Evolutionary conservation across 2,329 filamentous ascomycete species (phyloP), one percentile per base, ranked within the genome.

Genomic region (Ophiostoma angusticollis): DNA sequence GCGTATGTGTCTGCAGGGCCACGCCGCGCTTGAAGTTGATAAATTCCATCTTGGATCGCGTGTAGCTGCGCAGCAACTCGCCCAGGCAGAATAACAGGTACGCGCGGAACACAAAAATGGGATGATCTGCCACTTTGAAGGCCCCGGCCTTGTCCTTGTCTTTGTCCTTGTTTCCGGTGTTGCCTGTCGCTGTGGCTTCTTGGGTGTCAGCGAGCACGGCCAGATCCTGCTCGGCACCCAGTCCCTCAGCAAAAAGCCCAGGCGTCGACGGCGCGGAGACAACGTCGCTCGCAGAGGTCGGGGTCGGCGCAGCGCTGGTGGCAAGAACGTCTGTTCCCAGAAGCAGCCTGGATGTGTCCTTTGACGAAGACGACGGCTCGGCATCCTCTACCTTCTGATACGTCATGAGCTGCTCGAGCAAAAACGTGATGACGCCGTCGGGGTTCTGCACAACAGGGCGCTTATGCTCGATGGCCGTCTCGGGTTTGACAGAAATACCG

Each of bases 11-110:
- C 49, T 84, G 80, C 31, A 85, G 72, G 33, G 89, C 84, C 6
- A 84, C 80, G 54, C 87, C 94, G 44, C 89, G 80, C 49, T 93
- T 96, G 63, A 95, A 98, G 58, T 95, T 96, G 65, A 99, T 95
- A 56, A 99, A 96, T 56, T 98, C 93, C 31, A 98, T 76, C 67
- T 99, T 99, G 8, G 86, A 84, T 39, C 86, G 78, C 50, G 86
- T 94, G 62, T 96, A 98, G 52, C 82, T 93, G 41, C 83, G 78
- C 12, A 98, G 67, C 12, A 98, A 72, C 58, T 99, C 91, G 0
- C 85, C 80, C 28, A 99, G 65, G 52, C 87, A 94, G 54, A 91
- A 86, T 23, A 99, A 71, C 37, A 99, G 65, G 64, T 96, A 95
- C 62, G 89, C 95, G 34, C 91, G 78, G 54, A 96, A 98, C 38